Conservation (phyloP, 345 rosid species). For the Populus pruinosa region DNA sequence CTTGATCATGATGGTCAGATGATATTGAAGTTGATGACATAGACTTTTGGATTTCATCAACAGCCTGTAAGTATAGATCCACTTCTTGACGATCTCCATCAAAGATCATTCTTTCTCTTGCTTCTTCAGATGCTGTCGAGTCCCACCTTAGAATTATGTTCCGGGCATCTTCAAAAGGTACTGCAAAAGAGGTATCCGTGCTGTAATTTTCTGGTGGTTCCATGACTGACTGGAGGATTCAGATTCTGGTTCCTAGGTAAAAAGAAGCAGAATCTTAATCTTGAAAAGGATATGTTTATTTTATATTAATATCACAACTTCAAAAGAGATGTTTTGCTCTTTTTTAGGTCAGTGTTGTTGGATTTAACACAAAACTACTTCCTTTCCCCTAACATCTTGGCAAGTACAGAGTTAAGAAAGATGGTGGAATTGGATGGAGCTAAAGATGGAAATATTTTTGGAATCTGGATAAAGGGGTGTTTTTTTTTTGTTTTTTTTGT, state of each 20-base stretch:
- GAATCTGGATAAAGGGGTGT: slow-evolving; percentile 7
- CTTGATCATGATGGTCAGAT: slow-evolving; percentile 7
- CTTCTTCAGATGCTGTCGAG: slow-evolving; percentile 82
- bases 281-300: neutral
- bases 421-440: neutral
- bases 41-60: slow-evolving; percentile 77
- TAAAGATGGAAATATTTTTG: neutral
- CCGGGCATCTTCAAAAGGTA: slow-evolving; percentile 59
- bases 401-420: neutral
- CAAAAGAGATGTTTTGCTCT: neutral
- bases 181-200: neutral
- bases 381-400: neutral
- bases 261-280: neutral
- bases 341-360: neutral
- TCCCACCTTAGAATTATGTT: slow-evolving; percentile 84
- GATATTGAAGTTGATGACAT: slow-evolving; percentile 46
- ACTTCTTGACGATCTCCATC: slow-evolving; percentile 68
- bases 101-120: slow-evolving; percentile 80
- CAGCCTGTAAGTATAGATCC: slow-evolving; percentile 78
- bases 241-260: neutral
- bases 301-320: neutral
- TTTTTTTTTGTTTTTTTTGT: too few species aligned
- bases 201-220: slow-evolving; percentile 46
- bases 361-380: neutral
- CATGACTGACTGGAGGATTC: slow-evolving; percentile 28